These are phyloP conservation scores for Paecilomyces sp. DNA, from an alignment of 2,329 filamentous ascomycete genomes.

Conservation along the genomic window DNA sequence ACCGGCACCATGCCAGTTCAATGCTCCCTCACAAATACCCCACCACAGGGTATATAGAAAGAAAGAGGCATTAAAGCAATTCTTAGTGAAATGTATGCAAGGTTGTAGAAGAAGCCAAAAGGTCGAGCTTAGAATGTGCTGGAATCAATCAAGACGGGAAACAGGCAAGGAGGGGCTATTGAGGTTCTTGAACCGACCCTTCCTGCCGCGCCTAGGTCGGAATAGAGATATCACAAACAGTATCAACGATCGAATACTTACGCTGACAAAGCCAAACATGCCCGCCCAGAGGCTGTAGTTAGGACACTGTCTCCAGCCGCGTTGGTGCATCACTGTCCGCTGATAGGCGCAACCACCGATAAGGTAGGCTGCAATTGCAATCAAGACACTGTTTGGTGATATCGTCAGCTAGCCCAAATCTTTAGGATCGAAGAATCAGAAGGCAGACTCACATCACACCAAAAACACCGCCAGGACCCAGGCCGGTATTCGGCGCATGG, in stretches of 20 bases:
- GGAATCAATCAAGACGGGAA: conserved; percentile 28
- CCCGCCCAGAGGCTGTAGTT: conserved; percentile 92
- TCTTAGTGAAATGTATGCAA: background rate
- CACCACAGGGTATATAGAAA: background rate
- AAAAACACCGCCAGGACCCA: conserved; percentile 70
- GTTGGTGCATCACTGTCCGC: conserved; percentile 84
- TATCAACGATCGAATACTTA: conserved; percentile 46
- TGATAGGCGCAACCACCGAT: conserved; percentile 94
- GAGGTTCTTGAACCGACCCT: conserved; percentile 13
- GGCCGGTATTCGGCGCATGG: conserved; percentile 50
- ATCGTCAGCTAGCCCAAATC: conserved; percentile 8
- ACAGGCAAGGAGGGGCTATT: conserved; percentile 18
- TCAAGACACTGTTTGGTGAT: conserved; percentile 38
- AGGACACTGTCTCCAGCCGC: conserved; percentile 90
- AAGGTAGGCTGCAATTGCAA: conserved; percentile 79
- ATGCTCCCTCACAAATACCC: background rate
- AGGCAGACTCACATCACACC: conserved; percentile 68
- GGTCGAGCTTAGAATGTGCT: background rate
- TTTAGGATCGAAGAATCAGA: background rate
- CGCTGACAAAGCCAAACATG: conserved; percentile 75
- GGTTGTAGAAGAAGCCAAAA: background rate
- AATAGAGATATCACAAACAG: conserved; percentile 22
- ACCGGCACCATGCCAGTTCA: background rate
- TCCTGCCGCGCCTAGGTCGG: conserved; percentile 16
- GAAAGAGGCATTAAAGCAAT: background rate